Evolutionary conservation across 1,284 basidiomycete genomes (phyloP).

Genomic region (Tranzscheliella williamsii): DNA sequence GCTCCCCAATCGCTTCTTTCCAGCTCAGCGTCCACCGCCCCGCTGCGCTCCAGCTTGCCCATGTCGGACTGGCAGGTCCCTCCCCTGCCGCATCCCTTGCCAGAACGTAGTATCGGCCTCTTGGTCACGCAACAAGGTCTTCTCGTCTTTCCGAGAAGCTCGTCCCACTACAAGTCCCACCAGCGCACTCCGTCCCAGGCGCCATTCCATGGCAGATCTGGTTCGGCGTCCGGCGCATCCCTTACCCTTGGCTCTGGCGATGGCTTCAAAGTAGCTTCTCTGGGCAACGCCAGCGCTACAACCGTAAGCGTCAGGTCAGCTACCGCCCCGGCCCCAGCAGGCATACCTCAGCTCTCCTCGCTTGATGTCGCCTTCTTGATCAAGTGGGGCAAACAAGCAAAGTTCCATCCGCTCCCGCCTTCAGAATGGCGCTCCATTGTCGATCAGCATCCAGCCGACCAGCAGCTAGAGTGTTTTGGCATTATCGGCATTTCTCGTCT

Average conservation of each 20-base stretch:
- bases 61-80: constrained; percentile 35
- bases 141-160: constrained; percentile 30
- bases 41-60: too few relatives aligned
- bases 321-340: constrained; percentile 1
- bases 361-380: constrained; percentile 30
- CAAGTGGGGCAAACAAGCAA: constrained; percentile 30
- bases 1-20: constrained; percentile 8
- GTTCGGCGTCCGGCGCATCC: not conserved
- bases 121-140: constrained; percentile 29
- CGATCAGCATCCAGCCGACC: constrained; percentile 4
- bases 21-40: too few relatives aligned
- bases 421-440: constrained; percentile 9
- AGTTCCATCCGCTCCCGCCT: constrained; percentile 13
- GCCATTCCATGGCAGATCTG: constrained; percentile 6
- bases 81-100: constrained; percentile 41
- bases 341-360: constrained; percentile 7
- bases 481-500: constrained; percentile 39
- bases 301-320: constrained; percentile 4
- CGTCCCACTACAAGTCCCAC: not conserved
- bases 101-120: constrained; percentile 33
- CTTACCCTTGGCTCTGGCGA: constrained; percentile 26
- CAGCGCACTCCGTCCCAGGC: constrained; percentile 5
- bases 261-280: constrained; percentile 27
- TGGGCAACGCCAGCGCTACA: constrained; percentile 9
- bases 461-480: constrained; percentile 29